Evolutionary conservation across 148 eudicot genomes (phyloP), one percentile per base, ranked within the genome.

Genomic region (Persicaria tinctoria): DNA sequence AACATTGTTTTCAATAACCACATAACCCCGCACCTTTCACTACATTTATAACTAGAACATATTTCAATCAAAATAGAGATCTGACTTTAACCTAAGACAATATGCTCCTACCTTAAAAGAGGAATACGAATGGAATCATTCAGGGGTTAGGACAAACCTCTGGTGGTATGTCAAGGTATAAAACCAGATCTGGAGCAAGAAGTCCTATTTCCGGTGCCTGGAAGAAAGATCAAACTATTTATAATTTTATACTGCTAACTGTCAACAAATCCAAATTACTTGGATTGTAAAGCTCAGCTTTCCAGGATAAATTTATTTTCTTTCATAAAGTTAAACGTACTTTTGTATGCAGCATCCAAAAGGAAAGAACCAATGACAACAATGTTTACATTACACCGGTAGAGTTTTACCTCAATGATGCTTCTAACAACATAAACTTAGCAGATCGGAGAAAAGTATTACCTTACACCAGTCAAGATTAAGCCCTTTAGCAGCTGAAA

Each of bases 401-500:
- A 9, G 68, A 8, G 20, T 1, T 20, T 18, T 44, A 59, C 8
- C 47, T 23, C 62, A 13, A 13, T 6, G 14, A 63, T 27, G 10
- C 48, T 14, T 14, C 11, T 76, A 51, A 72, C 11, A 23, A 63
- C 11, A 1, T n/a, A 46, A 1, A 48, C 68, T 18, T 11, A 27
- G 54, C 53, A 46, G 41, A 72, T 3, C 1, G 14, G 38, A 14
- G 16, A 5, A 47, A 17, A 63, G 5, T 7, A 45, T 77, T 83
- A 95, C 99, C 97, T 95, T 95, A 73, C 99, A 95, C 97, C 99
- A 95, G 18, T 92, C 87, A 66, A 92, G 74, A 81, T 89, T 86
- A 70, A 95, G 89, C 76, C 99, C 99, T 84, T 95, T 95, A 53
- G 99, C 99, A 79, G 97, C 84, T 27, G 99, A 92, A 82, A 95